These are phyloP conservation scores for Penicillium aurantiogriseum DNA, from an alignment of 2,329 filamentous ascomycete genomes.

Conservation along the genomic window DNA sequence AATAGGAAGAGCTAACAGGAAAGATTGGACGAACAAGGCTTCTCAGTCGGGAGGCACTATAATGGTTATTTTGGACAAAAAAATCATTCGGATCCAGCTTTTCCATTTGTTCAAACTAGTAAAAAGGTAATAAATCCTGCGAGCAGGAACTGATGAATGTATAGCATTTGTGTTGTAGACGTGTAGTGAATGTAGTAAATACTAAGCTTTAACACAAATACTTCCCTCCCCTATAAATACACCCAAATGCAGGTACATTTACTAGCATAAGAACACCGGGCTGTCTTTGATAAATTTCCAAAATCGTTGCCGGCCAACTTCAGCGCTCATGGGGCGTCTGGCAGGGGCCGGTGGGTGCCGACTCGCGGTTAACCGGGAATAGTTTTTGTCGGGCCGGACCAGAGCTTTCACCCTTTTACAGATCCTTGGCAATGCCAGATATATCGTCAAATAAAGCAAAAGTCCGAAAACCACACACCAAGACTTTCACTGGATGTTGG, in stretches of 20 bases:
- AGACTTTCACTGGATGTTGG: slow-evolving; percentile 29
- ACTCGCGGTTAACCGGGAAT: slow-evolving; percentile 5
- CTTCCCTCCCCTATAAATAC: background rate
- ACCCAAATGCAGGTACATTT: background rate
- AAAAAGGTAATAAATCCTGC: background rate
- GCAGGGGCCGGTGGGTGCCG: slow-evolving; percentile 11
- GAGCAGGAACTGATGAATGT: background rate
- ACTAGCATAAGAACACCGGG: background rate
- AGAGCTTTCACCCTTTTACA: slow-evolving; percentile 4
- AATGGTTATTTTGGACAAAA: background rate
- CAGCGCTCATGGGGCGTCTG: background rate
- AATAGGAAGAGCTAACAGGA: background rate
- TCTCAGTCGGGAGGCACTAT: background rate
- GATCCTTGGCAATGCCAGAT: slow-evolving; percentile 19
- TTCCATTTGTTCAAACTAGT: background rate
- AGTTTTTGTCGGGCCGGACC: background rate
- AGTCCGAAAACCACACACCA: slow-evolving; percentile 17
- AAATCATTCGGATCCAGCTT: background rate
- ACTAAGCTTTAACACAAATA: background rate
- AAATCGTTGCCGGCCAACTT: background rate
- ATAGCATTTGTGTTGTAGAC: background rate
- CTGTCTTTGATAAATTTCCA: background rate
- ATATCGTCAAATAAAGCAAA: slow-evolving; percentile 12
- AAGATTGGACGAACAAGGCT: background rate
- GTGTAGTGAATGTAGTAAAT: too few species aligned